phyloP scores from a whole-genome alignment of 345 rosid species.

The Boechera stricta region DNA sequence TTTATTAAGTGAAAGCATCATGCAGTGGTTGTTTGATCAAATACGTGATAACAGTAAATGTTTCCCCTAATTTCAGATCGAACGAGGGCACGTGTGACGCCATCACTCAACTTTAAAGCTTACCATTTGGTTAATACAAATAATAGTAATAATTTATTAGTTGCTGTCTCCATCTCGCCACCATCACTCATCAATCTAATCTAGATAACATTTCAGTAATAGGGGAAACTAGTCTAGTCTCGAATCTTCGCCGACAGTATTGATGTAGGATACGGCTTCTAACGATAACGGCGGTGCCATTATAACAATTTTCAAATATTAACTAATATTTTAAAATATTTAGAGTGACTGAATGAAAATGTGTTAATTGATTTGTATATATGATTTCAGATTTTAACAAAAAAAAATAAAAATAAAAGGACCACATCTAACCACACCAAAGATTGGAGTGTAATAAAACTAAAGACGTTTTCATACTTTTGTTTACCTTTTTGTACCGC shows the following conservation, averaged over 20 bases:
- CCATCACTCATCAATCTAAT: constrained; percentile 44
- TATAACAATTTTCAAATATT: too few relatives aligned
- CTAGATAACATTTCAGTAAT: constrained; percentile 10
- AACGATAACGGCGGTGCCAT: too few relatives aligned
- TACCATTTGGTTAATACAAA: constrained; percentile 19
- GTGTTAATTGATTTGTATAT: too few relatives aligned
- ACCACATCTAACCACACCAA: too few relatives aligned
- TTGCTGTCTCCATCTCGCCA: constrained; percentile 45
- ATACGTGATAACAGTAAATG: constrained; percentile 38
- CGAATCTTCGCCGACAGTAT: constrained; percentile 44
- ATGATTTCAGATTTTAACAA: too few relatives aligned
- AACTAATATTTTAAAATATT: too few relatives aligned
- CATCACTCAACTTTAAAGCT: constrained; percentile 38
- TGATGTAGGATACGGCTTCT: neutral
- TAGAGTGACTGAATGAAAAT: too few relatives aligned
- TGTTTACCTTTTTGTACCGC: too few relatives aligned
- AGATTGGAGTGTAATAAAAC: too few relatives aligned
- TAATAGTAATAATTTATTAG: neutral
- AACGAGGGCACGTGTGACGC: constrained; percentile 47
- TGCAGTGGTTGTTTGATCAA: constrained; percentile 39
- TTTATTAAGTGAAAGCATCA: constrained; percentile 1
- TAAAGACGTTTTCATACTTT: too few relatives aligned
- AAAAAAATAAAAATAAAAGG: too few relatives aligned
- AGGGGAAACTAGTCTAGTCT: neutral
- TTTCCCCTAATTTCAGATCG: constrained; percentile 33